A percentile compares a stretch with the other conserved stretches of the same genome.
Evolutionary conservation across 2,329 filamentous ascomycete species (phyloP).

Genomic region (Colletotrichum agaves): DNA sequence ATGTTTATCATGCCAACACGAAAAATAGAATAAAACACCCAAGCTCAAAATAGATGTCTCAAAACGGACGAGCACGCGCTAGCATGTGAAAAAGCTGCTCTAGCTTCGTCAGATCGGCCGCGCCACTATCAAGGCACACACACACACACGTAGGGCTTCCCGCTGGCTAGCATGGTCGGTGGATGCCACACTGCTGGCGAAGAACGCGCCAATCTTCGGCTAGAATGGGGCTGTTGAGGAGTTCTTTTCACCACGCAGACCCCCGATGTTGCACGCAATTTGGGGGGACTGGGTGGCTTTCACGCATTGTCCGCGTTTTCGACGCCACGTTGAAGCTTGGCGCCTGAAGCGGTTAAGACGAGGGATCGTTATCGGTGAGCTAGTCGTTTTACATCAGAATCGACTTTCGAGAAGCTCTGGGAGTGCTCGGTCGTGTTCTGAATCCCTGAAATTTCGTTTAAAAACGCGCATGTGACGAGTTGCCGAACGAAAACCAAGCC

Average conservation of each 20-base stretch:
- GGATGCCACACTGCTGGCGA: not conserved
- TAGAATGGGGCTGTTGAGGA: not conserved
- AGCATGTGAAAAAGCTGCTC: not conserved
- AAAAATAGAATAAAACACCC: not conserved
- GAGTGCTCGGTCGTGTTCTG: not conserved
- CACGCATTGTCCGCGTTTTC: not conserved
- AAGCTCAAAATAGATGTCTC: not conserved
- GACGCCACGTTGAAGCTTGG: not conserved
- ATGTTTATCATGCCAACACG: slow-evolving; percentile 1
- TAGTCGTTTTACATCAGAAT: not conserved
- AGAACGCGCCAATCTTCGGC: not conserved
- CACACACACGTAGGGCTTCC: slow-evolving; percentile 1
- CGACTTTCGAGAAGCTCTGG: not conserved
- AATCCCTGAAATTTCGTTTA: not conserved
- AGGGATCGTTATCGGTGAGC: not conserved
- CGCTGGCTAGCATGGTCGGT: not conserved
- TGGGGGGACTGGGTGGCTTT: slow-evolving; percentile 2
- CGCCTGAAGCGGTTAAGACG: not conserved
- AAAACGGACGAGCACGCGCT: not conserved
- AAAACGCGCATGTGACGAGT: too few species aligned
- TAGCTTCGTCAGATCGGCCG: slow-evolving; percentile 3
- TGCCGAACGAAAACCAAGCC: too few species aligned
- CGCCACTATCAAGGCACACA: slow-evolving; percentile 9
- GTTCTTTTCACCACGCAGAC: not conserved
- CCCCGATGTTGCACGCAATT: not conserved